Base-by-base conservation (phyloP, 805 yeast genomes). In the Wickerhamomyces chaumierensis region DNA sequence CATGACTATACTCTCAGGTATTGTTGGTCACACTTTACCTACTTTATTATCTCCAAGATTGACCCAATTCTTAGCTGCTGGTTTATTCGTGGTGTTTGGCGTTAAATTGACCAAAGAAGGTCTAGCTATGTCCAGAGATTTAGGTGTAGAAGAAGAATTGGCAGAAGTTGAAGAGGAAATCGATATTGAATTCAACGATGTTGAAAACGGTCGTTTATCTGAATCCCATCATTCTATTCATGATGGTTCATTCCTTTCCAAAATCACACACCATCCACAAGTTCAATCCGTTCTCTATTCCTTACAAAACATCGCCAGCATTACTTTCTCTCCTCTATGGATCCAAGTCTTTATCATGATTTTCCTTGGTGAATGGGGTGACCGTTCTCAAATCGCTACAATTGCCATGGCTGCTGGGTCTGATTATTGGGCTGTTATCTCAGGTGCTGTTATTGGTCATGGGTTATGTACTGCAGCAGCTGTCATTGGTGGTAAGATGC, bases 401-500 rank as follows among this genome's bases (percentile, higher is more conserved):
- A 87, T 92, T 52, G 97, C 97, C 32, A 82, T 92, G 94, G 96
- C 97, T 38, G 95, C 98, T 1, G 96, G 96, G 31, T 78, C 86
- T 34, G 82, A 87, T 58, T 92, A 86, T 62, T 79, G 92, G 88
- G 69, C 69, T 48, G 94, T 88, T 31, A 85, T 90, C 35, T 48
- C 78, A 35, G 98, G 99, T 44, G 95, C 94, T 17, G 75, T 86
- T 31, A 58, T 81, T 33, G 99, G 98, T 27, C 99, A 92, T 60
- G 78, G 81, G 9, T 35, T 82, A 9, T 92, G 97, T 63, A 84
- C 96, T 0, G 75, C 74, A 27, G 73, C 86, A 42, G 97, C 98
- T n/a, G 94, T 90, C 34, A 37, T 84, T 39, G 96, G 97, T 36
- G 99, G 99, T 23, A 83, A 82, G 62, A 69, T 84, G 42, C 68